Evolutionary conservation across 805 yeast species (phyloP).

Genomic region (Yamadazyma ubonensis): DNA sequence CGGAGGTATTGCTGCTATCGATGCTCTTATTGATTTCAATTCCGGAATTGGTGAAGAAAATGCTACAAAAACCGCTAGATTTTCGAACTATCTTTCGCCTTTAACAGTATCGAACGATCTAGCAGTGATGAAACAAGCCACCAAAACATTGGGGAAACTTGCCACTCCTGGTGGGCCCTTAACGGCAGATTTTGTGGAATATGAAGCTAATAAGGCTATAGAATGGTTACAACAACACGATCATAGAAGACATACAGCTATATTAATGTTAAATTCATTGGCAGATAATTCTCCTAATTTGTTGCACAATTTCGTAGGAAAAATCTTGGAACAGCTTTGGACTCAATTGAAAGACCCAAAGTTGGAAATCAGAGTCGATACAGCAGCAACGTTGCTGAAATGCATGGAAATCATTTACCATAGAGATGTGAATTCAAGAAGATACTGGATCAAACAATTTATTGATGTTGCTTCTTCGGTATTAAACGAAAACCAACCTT

Average conservation of each 20-base stretch:
- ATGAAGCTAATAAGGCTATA: constrained; percentile 82
- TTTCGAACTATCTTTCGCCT: constrained; percentile 83
- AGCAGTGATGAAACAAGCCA: constrained; percentile 83
- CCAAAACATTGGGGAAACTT: constrained; percentile 80
- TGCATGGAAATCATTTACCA: constrained; percentile 78
- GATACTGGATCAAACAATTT: constrained; percentile 71
- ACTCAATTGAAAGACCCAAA: constrained; percentile 80
- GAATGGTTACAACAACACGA: constrained; percentile 88
- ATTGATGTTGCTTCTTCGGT: constrained; percentile 67
- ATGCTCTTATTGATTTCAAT: constrained; percentile 80
- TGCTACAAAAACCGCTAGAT: constrained; percentile 83
- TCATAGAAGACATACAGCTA: constrained; percentile 85
- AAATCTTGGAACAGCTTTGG: constrained; percentile 83
- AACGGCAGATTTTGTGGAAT: constrained; percentile 90
- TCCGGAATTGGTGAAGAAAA: constrained; percentile 74
- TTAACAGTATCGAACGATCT: constrained; percentile 79
- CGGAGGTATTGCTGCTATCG: constrained; percentile 91
- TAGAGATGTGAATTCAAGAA: constrained; percentile 68
- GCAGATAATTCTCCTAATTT: constrained; percentile 87
- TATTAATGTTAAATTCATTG: constrained; percentile 74
- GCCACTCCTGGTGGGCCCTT: constrained; percentile 88
- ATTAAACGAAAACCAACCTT: constrained; percentile 35
- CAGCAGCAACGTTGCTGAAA: constrained; percentile 75
- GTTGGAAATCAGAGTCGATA: constrained; percentile 70
- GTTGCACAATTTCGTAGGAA: constrained; percentile 72